Base-by-base conservation (phyloP, 2,329 filamentous ascomycete species). In the Corynespora cassiicola region DNA sequence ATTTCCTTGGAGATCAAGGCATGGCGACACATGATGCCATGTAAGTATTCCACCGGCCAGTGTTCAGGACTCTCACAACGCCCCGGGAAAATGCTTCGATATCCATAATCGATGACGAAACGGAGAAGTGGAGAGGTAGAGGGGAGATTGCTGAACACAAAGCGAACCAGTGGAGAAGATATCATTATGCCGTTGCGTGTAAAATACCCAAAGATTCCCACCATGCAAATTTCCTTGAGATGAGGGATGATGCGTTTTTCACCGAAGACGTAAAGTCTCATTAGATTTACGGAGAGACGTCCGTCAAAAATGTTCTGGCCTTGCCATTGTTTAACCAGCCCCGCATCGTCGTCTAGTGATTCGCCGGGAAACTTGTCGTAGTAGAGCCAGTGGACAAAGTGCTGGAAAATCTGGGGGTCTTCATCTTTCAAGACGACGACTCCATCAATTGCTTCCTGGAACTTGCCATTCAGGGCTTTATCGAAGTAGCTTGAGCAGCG, bases 301-400 rank as follows among this genome's bases (percentile, higher is more conserved):
- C 5, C 22, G 7, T 32, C 26, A 7, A n/a, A 14, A 7, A 9
- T 27, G 7, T 20, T 36, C 25, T 6, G 12, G 14, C 31, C 37
- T 42, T 6, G 31, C 7, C 2, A n/a, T n/a, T n/a, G n/a, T n/a
- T 39, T 16, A 7, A 38, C 26, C 7, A 43, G 22, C 6, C 28
- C 34, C 7, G 24, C 15, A n/a, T 44, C 29, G n/a, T 46, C 39
- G 2, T 16, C 14, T 9, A n/a, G 12, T 8, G 22, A 9, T 2
- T 25, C 7, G 15, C 12, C 6, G 3, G 43, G 41, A 9, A 47
- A 32, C 9, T 31, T 29, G 8, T 42, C 30, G 17, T 39, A 34
- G 26, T 58, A 55, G 4, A 58, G 31, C 50, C 54, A 65, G 31
- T 59, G 28, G n/a, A 57, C 30, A 39, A 62, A 57, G 33, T 58